A percentile compares a stretch with the other conserved stretches of the same genome.
phyloP scores from a whole-genome alignment of 2,329 filamentous ascomycete species.

The Colletotrichum shisoi region DNA sequence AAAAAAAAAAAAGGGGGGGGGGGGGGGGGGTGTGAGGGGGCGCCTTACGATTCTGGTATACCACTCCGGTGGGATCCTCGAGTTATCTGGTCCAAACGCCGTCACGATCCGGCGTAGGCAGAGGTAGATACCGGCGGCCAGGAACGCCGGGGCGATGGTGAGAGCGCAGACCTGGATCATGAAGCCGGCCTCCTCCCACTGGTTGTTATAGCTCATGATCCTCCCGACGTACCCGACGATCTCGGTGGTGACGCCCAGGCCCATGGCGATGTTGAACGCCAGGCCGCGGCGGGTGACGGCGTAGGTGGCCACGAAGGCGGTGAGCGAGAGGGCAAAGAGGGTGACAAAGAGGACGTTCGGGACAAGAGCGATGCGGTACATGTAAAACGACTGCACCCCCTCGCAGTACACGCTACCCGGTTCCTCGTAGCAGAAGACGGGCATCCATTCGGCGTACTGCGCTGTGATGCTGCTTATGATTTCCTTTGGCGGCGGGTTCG shows the following conservation, averaged over 20 bases:
- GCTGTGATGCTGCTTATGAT: conserved; percentile 5
- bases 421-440: conserved; percentile 45
- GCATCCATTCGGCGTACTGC: conserved; percentile 1
- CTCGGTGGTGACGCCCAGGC: conserved; percentile 62
- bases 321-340: conserved; percentile 57
- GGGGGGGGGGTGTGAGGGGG: background rate
- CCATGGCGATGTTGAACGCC: conserved; percentile 62
- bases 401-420: conserved; percentile 45
- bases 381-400: conserved; percentile 54
- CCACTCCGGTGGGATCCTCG: conserved; percentile 55
- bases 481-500: conserved; percentile 8
- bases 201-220: conserved; percentile 63
- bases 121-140: conserved; percentile 70
- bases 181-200: conserved; percentile 58
- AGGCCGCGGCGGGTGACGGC: conserved; percentile 57
- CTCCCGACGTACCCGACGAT: conserved; percentile 67
- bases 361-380: conserved; percentile 61
- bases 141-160: conserved; percentile 70
- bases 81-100: conserved; percentile 58
- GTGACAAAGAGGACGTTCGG: conserved; percentile 62
- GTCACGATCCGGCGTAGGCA: conserved; percentile 62
- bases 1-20: background rate
- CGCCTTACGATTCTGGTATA: conserved; percentile 59
- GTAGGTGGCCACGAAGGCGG: conserved; percentile 54
- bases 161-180: conserved; percentile 68